Base-by-base conservation (phyloP, 2,329 filamentous ascomycete genomes). In the Periconia macrospinosa region DNA sequence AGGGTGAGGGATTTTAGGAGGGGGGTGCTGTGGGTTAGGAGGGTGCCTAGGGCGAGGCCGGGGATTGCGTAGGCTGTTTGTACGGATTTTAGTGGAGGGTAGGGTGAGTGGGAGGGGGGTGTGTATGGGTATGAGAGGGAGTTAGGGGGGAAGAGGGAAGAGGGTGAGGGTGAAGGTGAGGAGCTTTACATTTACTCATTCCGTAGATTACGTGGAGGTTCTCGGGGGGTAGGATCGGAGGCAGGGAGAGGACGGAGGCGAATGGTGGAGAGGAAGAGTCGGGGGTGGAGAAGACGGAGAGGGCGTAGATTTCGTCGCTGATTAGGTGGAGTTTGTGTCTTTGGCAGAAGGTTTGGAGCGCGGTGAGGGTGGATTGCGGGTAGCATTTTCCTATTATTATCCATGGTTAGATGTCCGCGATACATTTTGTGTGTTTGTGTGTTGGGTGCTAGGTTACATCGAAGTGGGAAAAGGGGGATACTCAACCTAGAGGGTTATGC, bases 401-500 rank as follows among this genome's bases (percentile, higher is more conserved):
- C 11, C 3, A 10, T 37, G 5, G 3, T 82, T 10, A 45, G 37
- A 37, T 43, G 42, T 14, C 44, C 47, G 45, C 49, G 43, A 9
- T 6, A 23, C 7, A 18, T 17, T 19, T 19, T 44, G 14, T 44
- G 18, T 13, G 30, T 37, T 13, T 19, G 2, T 37, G 5, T n/a
- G 11, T 13, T 13, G 8, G 13, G 8, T 33, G 30, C 7, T 33
- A 7, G 8, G 13, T 33, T 13, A 8, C 30, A 33, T 13, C 3
- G 23, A 27, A 2, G 60, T 49, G 15, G 27, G 7, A 17, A 30
- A 3, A 62, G 62, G 17, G 57, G 11, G 11, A 15, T 11, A 15
- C 13, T 30, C 11, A 41, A 61, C 65, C 63, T 14, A 76, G 59
- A 15, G 77, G 76, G 55, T 78, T 79, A 56, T 79, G 73, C 13